Base-by-base conservation (phyloP, 495 filamentous ascomycete species). In the Penicillium canescens region DNA sequence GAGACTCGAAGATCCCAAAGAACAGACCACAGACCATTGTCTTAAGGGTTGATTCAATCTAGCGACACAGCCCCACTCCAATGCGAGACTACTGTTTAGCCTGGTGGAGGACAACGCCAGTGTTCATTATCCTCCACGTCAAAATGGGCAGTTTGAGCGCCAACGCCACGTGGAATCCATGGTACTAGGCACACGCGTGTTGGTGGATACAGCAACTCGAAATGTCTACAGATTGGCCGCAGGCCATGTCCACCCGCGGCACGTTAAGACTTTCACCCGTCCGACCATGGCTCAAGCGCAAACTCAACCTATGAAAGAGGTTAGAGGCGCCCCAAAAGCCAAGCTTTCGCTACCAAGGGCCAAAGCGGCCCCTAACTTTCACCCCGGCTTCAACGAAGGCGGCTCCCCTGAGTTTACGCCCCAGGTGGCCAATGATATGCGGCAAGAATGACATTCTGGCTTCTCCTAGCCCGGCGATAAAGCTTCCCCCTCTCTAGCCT, bases 121-220 rank as follows among this genome's bases (percentile, higher is more conserved):
- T 16, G 12, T 48, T 39, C 21, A 9, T 23, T 36, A 12, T 10
- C 12, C 13, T 34, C 16, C 16, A 26, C 24, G 24, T 42, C 13
- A 38, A 46, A 51, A 47, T 45, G n/a, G 28, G 7, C 14, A 24
- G 13, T 36, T 31, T 31, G 28, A 31, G 7, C 6, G 18, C 53
- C 6, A 42, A 33, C 53, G 61, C 65, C 65, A 65, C 62, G 62
- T 68, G 59, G 33, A 41, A 45, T 28, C 62, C 65, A 48, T 63
- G 65, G 64, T 54, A 58, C 46, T 9, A 11, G 37, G 37, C 41
- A 51, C 38, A 53, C 39, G 46, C 54, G 36, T 14, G 28, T 41
- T 36, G 35, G 16, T 46, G 48, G 21, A 28, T 36, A 14, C 21
- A 13, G 46, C 5, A 16, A 18, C 20, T 18, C 39, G 10, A 36